Evolutionary conservation across 169 alveolate species (phyloP).

Genomic region (Pseudocohnilembus persalinus): DNA sequence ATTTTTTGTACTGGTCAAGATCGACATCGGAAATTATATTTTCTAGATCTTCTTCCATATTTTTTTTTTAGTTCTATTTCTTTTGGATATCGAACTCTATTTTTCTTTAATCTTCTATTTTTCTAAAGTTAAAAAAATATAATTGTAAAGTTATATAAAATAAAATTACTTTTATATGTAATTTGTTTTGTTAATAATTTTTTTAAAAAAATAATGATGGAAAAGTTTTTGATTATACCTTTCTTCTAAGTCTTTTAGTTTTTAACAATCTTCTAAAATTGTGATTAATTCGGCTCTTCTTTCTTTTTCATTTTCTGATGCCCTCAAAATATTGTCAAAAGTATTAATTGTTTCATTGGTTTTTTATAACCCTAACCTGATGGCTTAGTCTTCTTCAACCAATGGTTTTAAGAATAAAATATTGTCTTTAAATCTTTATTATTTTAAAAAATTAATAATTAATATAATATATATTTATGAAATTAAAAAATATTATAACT

Average conservation of each 20-base stretch:
- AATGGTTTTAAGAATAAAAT: conserved; percentile 39
- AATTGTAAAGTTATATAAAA: no score
- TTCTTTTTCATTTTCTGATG: conserved; percentile 41
- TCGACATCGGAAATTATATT: conserved; percentile 45
- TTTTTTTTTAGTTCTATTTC: conserved; percentile 32
- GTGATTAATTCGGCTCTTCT: conserved; percentile 38
- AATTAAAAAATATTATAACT: no score
- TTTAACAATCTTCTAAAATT: conserved; percentile 38
- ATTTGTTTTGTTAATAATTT: no score
- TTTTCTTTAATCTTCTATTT: conserved; percentile 34
- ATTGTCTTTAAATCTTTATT: conserved; percentile 38
- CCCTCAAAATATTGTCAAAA: conserved; percentile 35
- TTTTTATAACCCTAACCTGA: conserved; percentile 39
- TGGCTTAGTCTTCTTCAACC: conserved; percentile 44
- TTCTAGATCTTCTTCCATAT: conserved; percentile 48
- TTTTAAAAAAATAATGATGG: no score
- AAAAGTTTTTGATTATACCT: no score
- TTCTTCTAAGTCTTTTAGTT: conserved; percentile 42
- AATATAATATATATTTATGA: no score
- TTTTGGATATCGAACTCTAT: conserved; percentile 37
- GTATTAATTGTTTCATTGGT: conserved; percentile 38
- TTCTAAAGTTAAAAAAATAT: conserved; percentile 5
- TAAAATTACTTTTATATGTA: not conserved
- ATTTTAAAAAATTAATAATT: no score
- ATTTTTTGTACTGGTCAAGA: conserved; percentile 22